Percentiles rank a stretch among this genome's conserved stretches.
These are phyloP conservation scores for Aureobasidium subglaciale DNA, from an alignment of 2,329 filamentous ascomycete species.

Conservation along the genomic window DNA sequence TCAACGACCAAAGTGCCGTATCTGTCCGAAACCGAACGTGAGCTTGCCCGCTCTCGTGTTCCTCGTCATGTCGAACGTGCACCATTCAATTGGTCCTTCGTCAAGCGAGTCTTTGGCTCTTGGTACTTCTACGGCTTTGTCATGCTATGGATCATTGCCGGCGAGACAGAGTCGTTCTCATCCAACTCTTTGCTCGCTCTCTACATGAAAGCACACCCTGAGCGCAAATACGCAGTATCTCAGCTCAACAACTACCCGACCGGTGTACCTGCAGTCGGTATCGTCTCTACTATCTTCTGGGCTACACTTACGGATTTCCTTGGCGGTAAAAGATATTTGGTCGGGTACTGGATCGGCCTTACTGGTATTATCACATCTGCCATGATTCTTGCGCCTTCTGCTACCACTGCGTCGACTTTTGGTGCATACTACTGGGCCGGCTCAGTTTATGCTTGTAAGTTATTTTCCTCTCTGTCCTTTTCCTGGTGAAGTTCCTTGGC, in stretches of 20 bases:
- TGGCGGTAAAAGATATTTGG: conserved; percentile 56
- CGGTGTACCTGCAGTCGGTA: conserved; percentile 47
- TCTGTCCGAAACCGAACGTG: conserved; percentile 34
- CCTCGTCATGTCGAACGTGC: conserved; percentile 37
- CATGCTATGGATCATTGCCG: conserved; percentile 61
- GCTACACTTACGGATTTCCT: conserved; percentile 60
- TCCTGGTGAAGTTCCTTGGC: no score
- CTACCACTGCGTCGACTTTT: conserved; percentile 50
- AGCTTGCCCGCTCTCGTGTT: conserved; percentile 39
- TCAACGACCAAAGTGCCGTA: conserved; percentile 43
- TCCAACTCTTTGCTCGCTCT: conserved; percentile 52
- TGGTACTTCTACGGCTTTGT: conserved; percentile 63
- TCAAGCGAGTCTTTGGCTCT: conserved; percentile 49
- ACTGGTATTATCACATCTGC: conserved; percentile 56
- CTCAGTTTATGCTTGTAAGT: conserved; percentile 56
- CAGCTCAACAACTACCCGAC: conserved; percentile 50
- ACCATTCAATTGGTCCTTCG: conserved; percentile 44
- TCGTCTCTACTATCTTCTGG: conserved; percentile 57
- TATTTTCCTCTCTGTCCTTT: not conserved
- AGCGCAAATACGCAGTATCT: conserved; percentile 38
- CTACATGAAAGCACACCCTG: conserved; percentile 43
- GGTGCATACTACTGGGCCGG: conserved; percentile 65
- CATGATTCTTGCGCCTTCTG: conserved; percentile 52
- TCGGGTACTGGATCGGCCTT: conserved; percentile 60
- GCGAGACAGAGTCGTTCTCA: conserved; percentile 64